Conservation (phyloP, 768 basidiomycete genomes). For the Macrolepiota fuliginosa region DNA sequence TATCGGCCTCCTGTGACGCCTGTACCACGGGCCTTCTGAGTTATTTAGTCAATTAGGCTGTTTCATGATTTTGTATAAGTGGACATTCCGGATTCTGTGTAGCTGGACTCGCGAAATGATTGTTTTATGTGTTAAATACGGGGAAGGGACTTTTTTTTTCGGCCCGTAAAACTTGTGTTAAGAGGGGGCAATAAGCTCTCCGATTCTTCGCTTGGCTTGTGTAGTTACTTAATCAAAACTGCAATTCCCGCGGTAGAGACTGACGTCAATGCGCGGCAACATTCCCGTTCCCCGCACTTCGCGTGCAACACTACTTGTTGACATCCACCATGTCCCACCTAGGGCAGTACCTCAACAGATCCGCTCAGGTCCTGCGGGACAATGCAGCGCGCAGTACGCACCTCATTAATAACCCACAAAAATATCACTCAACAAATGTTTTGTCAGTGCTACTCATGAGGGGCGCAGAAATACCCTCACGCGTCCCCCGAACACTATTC, state of each 20-base stretch:
- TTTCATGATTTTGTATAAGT: neutral
- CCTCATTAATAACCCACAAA: neutral
- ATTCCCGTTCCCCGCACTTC: neutral
- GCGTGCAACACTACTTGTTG: constrained; percentile 14
- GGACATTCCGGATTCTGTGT: neutral
- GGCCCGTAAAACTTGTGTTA: too few relatives aligned
- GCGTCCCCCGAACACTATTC: constrained; percentile 63
- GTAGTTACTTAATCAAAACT: neutral
- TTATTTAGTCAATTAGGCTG: neutral
- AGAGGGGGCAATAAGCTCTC: too few relatives aligned
- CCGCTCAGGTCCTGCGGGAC: constrained; percentile 34
- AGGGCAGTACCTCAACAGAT: constrained; percentile 36
- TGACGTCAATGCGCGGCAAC: constrained; percentile 16
- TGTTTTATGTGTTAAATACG: neutral
- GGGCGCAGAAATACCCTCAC: constrained; percentile 63
- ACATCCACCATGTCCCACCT: constrained; percentile 31
- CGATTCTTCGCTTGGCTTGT: neutral
- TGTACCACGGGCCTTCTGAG: constrained; percentile 1
- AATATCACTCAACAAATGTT: neutral
- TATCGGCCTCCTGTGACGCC: constrained; percentile 1
- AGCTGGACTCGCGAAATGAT: neutral
- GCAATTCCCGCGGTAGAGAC: constrained; percentile 4
- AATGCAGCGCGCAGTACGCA: constrained; percentile 32
- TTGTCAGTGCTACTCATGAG: constrained; percentile 68
- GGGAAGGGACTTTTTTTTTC: neutral